Evolutionary conservation across 2,329 filamentous ascomycete genomes (phyloP).

Genomic region (Penicillium sp.): DNA sequence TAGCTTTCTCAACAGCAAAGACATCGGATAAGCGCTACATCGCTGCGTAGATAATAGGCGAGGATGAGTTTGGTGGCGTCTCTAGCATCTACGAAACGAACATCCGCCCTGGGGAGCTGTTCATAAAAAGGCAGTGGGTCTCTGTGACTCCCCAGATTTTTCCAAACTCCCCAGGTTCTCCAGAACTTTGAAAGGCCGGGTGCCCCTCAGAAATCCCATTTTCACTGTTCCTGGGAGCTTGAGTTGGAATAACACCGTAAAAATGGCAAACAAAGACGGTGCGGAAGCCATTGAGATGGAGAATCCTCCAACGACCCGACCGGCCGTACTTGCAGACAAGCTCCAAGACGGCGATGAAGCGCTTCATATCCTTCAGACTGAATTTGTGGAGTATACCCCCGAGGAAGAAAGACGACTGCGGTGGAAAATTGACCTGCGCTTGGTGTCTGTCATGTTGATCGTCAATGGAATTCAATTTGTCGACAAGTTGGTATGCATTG

Average conservation of each 20-base stretch:
- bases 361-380: neutral
- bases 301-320: constrained; percentile 1
- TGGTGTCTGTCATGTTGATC: neutral
- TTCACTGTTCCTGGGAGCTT: neutral
- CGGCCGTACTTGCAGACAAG: constrained; percentile 3
- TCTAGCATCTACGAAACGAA: neutral
- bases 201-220: neutral
- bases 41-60: neutral
- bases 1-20: neutral
- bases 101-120: neutral
- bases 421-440: neutral
- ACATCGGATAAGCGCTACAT: neutral
- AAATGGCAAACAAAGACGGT: neutral
- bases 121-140: neutral
- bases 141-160: neutral
- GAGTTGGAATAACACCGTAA: neutral
- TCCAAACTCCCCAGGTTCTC: neutral
- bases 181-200: neutral
- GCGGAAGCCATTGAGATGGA: constrained; percentile 7
- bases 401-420: neutral
- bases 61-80: neutral
- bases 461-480: neutral
- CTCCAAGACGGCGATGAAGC: neutral
- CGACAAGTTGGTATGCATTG: neutral
- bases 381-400: neutral